Percentiles rank a stretch among this genome's conserved stretches.
Evolutionary conservation across 2,329 filamentous ascomycete genomes (phyloP).

Genomic region (Nemania sp.): DNA sequence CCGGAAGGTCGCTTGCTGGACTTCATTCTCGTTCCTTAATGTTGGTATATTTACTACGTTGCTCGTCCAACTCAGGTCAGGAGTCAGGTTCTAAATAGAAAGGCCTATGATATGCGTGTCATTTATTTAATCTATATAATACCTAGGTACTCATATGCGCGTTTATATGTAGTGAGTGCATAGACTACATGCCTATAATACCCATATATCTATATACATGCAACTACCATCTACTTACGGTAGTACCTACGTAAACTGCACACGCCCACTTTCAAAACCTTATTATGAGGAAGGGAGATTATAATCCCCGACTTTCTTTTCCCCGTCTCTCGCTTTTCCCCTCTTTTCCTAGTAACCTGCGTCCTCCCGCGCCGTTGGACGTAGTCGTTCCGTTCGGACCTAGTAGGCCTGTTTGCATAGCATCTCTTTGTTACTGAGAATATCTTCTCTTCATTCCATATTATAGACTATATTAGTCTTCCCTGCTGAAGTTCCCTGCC

Average conservation of each 20-base stretch:
- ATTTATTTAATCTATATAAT: not conserved
- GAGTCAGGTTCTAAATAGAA: too few species aligned
- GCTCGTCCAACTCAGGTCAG: too few species aligned
- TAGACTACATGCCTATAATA: not conserved
- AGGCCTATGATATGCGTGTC: not conserved
- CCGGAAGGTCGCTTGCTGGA: not conserved
- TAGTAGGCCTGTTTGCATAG: not conserved
- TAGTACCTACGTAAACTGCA: not conserved
- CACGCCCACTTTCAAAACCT: not conserved
- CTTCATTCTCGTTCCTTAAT: not conserved
- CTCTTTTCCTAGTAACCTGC: not conserved
- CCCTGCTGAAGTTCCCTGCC: not conserved
- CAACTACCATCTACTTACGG: not conserved
- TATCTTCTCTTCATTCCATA: not conserved
- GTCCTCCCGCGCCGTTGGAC: not conserved
- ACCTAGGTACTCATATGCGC: not conserved
- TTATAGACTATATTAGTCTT: not conserved
- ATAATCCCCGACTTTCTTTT: not conserved
- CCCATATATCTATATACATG: too few species aligned
- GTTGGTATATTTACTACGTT: not conserved
- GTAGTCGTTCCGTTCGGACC: not conserved
- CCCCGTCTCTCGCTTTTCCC: not conserved
- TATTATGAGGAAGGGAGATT: not conserved
- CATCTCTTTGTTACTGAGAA: not conserved
- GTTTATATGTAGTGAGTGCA: not conserved